Conservation (phyloP, 352 stramenopile species). For the Globisporangium carolinianum region DNA sequence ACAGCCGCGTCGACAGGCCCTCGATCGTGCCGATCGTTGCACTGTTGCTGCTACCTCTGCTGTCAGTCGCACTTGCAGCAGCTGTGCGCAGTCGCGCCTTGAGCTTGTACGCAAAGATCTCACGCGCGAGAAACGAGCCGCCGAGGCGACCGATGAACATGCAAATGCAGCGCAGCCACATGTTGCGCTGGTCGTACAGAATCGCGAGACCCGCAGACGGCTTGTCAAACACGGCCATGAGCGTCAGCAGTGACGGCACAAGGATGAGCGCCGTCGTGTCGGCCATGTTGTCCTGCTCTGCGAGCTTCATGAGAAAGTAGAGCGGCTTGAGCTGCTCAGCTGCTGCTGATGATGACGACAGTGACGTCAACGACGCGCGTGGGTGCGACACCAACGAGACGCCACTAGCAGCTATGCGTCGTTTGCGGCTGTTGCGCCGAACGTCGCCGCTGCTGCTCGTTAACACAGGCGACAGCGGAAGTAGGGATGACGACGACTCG, state of each 20-base stretch:
- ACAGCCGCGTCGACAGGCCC: conserved; percentile 60
- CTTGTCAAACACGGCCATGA: conserved; percentile 72
- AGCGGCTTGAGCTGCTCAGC: conserved; percentile 49
- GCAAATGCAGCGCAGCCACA: conserved; percentile 80
- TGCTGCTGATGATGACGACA: neutral
- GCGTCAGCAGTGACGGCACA: conserved; percentile 70
- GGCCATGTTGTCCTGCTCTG: conserved; percentile 86
- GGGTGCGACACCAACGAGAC: too few relatives aligned
- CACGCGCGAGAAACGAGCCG: conserved; percentile 66
- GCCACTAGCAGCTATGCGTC: too few relatives aligned
- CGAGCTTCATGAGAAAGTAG: conserved; percentile 86
- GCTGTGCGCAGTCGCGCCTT: conserved; percentile 33
- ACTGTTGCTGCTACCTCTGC: neutral
- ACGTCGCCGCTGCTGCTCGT: neutral
- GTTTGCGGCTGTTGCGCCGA: neutral
- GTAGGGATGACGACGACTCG: too few relatives aligned
- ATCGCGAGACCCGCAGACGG: conserved; percentile 52
- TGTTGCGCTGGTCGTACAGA: conserved; percentile 60
- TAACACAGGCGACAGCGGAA: too few relatives aligned
- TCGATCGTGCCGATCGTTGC: conserved; percentile 32
- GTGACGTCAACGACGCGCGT: too few relatives aligned
- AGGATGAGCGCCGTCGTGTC: conserved; percentile 82
- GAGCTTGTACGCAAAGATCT: conserved; percentile 85
- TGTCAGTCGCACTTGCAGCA: neutral
- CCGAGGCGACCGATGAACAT: conserved; percentile 76